phyloP scores from a whole-genome alignment of 2,329 filamentous ascomycete species.

The Chrysoporthe deuterocubensis region DNA sequence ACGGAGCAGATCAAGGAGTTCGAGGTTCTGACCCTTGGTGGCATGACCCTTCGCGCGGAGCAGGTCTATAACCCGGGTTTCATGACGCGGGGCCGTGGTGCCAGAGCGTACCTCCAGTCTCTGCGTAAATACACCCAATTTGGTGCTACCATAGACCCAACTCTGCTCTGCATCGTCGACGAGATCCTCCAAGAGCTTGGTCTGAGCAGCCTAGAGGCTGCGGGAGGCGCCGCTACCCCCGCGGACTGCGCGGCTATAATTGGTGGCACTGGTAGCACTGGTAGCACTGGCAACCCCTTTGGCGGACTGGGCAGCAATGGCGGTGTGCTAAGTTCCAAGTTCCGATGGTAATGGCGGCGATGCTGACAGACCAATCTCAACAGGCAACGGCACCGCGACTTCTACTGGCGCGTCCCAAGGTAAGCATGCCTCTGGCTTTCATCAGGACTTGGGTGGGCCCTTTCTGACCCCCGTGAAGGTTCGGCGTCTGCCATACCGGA shows the following conservation, averaged over 20 bases:
- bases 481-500: constrained; percentile 49
- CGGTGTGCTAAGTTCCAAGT: background rate
- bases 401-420: background rate
- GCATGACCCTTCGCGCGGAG: constrained; percentile 43
- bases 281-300: background rate
- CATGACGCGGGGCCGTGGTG: constrained; percentile 40
- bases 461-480: constrained; percentile 34
- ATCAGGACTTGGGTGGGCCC: background rate
- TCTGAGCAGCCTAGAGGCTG: constrained; percentile 26
- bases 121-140: constrained; percentile 47
- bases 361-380: background rate
- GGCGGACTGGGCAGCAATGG: constrained; percentile 7
- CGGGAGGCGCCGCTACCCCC: background rate
- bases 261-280: constrained; percentile 7
- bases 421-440: background rate
- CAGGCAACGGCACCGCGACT: constrained; percentile 1
- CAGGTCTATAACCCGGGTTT: constrained; percentile 46
- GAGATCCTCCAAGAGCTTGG: constrained; percentile 41
- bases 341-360: background rate
- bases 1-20: constrained; percentile 34
- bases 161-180: constrained; percentile 40
- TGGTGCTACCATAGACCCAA: constrained; percentile 40
- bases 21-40: constrained; percentile 43
- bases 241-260: background rate
- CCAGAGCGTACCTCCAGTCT: constrained; percentile 36